These are phyloP conservation scores for Sclerotinia glacialis DNA, from an alignment of 2,329 filamentous ascomycete species.

Conservation along the genomic window DNA sequence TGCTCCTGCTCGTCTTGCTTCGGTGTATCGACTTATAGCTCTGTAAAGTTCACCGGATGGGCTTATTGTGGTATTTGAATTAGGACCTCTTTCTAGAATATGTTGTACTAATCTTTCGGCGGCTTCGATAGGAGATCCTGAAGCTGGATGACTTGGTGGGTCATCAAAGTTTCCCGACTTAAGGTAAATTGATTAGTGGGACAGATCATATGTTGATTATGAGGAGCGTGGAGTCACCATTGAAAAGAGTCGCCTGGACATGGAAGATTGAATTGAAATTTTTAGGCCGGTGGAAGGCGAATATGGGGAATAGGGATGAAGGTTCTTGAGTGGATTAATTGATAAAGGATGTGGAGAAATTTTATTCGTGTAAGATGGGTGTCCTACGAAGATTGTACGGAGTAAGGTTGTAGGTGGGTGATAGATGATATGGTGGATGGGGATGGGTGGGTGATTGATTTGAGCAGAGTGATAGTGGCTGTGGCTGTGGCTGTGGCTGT, in stretches of 20 bases:
- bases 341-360: background rate
- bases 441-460: background rate
- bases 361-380: background rate
- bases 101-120: slow-evolving; percentile 41
- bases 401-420: too few relatives aligned
- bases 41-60: slow-evolving; percentile 46
- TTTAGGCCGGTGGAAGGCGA: background rate
- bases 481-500: background rate
- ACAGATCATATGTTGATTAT: background rate
- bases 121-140: slow-evolving; percentile 33
- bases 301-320: background rate
- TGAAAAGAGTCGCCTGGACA: slow-evolving; percentile 32
- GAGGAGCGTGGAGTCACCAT: slow-evolving; percentile 30
- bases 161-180: slow-evolving; percentile 37
- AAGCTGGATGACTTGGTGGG: slow-evolving; percentile 29
- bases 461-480: too few relatives aligned
- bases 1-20: slow-evolving; percentile 6
- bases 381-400: too few relatives aligned
- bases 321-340: background rate
- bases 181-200: slow-evolving; percentile 10
- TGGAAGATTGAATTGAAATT: slow-evolving; percentile 14
- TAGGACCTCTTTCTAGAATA: slow-evolving; percentile 43
- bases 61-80: slow-evolving; percentile 42
- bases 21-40: slow-evolving; percentile 41
- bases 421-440: background rate